These are phyloP conservation scores for Cyclostephanos invisitatus DNA, from an alignment of 108 stramenopile genomes.

Conservation along the genomic window DNA sequence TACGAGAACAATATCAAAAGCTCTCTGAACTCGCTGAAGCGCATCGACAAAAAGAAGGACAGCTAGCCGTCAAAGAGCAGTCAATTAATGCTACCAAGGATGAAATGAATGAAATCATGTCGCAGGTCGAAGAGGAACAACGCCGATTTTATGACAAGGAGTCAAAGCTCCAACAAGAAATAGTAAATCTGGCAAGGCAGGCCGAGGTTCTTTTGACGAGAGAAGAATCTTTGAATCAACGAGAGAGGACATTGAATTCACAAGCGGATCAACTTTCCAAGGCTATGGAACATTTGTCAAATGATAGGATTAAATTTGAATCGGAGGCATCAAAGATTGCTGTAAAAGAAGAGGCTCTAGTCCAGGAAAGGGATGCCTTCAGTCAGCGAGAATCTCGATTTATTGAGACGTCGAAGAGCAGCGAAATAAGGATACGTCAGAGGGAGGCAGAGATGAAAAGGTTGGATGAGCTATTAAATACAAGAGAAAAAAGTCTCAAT, in stretches of 20 bases:
- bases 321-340: conserved; percentile 3
- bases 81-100: conserved; percentile 22
- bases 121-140: conserved; percentile 39
- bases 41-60: conserved; percentile 17
- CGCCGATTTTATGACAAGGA: conserved; percentile 16
- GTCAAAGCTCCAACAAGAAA: conserved; percentile 19
- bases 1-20: conserved; percentile 35
- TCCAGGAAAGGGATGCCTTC: background rate
- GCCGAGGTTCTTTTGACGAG: conserved; percentile 6
- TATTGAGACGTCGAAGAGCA: conserved; percentile 17
- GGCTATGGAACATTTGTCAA: conserved; percentile 11
- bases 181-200: conserved; percentile 22
- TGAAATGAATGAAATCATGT: conserved; percentile 18
- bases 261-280: conserved; percentile 23
- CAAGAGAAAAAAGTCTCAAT: conserved; percentile 18
- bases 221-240: conserved; percentile 15
- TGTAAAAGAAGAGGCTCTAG: conserved; percentile 14
- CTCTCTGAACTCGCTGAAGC: conserved; percentile 13
- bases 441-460: conserved; percentile 20
- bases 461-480: conserved; percentile 29
- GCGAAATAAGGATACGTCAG: background rate
- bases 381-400: conserved; percentile 9
- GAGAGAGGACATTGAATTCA: conserved; percentile 10
- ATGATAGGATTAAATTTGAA: conserved; percentile 22
- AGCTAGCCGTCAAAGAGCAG: conserved; percentile 28